Evolutionary conservation across 2,329 filamentous ascomycete species (phyloP).

Genomic region (Fusarium abutilonis): DNA sequence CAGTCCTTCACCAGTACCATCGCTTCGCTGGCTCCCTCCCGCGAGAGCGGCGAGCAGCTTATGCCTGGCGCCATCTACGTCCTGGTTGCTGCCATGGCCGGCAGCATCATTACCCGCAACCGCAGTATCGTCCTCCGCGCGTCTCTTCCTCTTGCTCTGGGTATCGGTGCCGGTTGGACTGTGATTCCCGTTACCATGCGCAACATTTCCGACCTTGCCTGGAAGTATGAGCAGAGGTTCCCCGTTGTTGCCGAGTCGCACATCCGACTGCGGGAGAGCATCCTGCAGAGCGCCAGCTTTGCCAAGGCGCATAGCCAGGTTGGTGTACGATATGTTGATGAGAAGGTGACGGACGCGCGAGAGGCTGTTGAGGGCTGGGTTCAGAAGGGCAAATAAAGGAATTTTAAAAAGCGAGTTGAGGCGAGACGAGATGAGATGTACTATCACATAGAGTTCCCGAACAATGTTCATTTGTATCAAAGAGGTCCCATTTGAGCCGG

Average conservation of each 20-base stretch:
- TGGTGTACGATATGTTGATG: slow-evolving; percentile 77
- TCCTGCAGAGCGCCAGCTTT: slow-evolving; percentile 76
- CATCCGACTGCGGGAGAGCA: slow-evolving; percentile 72
- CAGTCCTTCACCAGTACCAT: slow-evolving; percentile 89
- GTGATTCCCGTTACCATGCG: slow-evolving; percentile 89
- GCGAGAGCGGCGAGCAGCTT: slow-evolving; percentile 85
- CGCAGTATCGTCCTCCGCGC: slow-evolving; percentile 84
- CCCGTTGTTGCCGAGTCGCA: slow-evolving; percentile 86
- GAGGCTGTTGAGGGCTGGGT: slow-evolving; percentile 89
- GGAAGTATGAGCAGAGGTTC: slow-evolving; percentile 92
- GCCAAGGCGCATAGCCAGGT: slow-evolving; percentile 79
- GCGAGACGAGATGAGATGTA: slow-evolving; percentile 52
- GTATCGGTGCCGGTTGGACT: slow-evolving; percentile 82
- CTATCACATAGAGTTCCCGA: slow-evolving; percentile 50
- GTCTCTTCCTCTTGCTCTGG: slow-evolving; percentile 79
- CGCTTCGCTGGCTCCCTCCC: slow-evolving; percentile 85
- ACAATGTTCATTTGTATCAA: slow-evolving; percentile 49
- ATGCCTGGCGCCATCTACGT: slow-evolving; percentile 93
- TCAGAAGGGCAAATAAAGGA: slow-evolving; percentile 79
- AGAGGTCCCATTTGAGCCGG: slow-evolving; percentile 20
- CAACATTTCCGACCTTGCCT: slow-evolving; percentile 86
- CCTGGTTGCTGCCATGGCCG: slow-evolving; percentile 92
- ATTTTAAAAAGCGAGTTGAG: slow-evolving; percentile 46
- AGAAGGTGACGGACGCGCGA: slow-evolving; percentile 79
- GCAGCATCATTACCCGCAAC: slow-evolving; percentile 89